phyloP scores from a whole-genome alignment of 2,329 filamentous ascomycete species.

The Colletotrichum endophyticum region DNA sequence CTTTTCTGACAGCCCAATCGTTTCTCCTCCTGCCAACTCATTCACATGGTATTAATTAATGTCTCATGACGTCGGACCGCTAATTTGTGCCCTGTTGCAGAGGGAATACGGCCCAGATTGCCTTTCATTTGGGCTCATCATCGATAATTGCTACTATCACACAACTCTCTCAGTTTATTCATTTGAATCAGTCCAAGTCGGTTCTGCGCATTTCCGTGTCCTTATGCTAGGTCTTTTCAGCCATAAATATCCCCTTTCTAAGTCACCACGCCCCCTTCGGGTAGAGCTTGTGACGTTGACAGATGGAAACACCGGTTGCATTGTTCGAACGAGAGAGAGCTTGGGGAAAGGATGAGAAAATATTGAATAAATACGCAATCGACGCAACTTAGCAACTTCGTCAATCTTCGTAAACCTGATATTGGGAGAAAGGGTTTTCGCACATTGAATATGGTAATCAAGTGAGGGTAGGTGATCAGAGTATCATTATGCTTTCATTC shows the following conservation, averaged over 20 bases:
- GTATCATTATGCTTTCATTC: background rate
- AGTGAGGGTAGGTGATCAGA: too few species aligned
- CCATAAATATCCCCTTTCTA: background rate
- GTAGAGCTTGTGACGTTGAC: background rate
- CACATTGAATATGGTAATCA: too few species aligned
- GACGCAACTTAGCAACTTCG: too few species aligned
- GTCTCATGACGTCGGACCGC: background rate
- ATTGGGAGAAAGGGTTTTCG: too few species aligned
- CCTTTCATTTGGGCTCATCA: background rate
- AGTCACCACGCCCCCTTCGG: background rate
- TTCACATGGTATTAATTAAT: background rate
- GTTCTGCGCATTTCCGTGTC: background rate
- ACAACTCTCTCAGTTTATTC: background rate
- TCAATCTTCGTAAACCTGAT: too few species aligned
- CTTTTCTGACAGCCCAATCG: background rate
- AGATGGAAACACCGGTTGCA: fast-evolving
- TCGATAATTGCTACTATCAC: background rate
- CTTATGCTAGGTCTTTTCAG: background rate
- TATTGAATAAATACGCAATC: background rate
- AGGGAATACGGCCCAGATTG: background rate
- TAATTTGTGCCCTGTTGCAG: fast-evolving
- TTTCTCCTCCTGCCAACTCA: background rate
- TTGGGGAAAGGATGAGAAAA: background rate
- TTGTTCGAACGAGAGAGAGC: background rate
- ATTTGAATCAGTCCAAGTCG: background rate